Base-by-base conservation (phyloP, 768 basidiomycete species). In the Candolleomyces aberdarensis region DNA sequence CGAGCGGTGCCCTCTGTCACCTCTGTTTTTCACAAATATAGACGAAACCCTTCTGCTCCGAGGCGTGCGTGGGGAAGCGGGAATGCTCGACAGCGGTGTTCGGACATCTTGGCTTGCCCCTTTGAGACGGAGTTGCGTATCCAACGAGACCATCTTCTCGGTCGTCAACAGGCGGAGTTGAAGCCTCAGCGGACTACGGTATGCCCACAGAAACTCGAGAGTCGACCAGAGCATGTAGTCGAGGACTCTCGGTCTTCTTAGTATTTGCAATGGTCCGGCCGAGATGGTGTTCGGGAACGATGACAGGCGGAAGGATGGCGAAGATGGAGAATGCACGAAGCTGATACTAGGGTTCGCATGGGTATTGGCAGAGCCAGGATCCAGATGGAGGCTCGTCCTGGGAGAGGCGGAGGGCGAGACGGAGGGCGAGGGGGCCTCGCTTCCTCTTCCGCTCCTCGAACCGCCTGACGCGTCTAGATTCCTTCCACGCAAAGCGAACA, bases 191-290 rank as follows among this genome's bases (percentile, higher is more conserved):
- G 89, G 88, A 43, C 75, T 85, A 17, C 87, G 80, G 65, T 81
- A 83, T 1, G 84, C 78, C 63, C 84, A 88, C 17, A 88, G 70
- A 57, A 89, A 78, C 65, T 91, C 87, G 29, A 91, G 72, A 31
- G 86, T 70, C 3, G 90, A 91, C 89, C 89, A 91, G 1, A 87
- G 75, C 9, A 83, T 73, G 64, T 90, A 92, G 69, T 92, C 91
- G 5, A 89, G 74, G 26, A 88, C 74, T 31, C 88, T 79, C 3
- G 88, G 88, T 46, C 72, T 74, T 31, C 67, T 65, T 53, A 71
- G 63, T 5, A 20, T 39, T 19, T 7, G 3, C 11, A 19, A 13
- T 3, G 36, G 39, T 26, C 20, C 40, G 5, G 15, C 20, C n/a
- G 41, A 41, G 22, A 19, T 15, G 60, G 44, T 4, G 43, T 59